phyloP scores from a whole-genome alignment of 2,329 filamentous ascomycete species.

The Colletotrichum phormii region DNA sequence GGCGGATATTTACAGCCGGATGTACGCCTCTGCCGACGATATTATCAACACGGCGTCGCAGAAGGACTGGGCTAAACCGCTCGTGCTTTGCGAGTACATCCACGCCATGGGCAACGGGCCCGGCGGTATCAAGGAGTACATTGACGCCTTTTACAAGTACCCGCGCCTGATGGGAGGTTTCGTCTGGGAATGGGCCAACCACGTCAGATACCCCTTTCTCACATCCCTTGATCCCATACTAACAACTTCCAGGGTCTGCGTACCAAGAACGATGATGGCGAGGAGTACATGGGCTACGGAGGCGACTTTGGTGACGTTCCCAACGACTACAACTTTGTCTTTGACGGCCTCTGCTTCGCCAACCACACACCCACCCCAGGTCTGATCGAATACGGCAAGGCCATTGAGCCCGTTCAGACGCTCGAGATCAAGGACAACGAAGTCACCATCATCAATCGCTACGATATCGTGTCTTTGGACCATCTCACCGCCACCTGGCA shows the following conservation, averaged over 20 bases:
- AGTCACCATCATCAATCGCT: slow-evolving; percentile 62
- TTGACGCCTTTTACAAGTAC: slow-evolving; percentile 71
- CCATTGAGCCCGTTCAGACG: slow-evolving; percentile 68
- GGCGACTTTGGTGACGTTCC: slow-evolving; percentile 72
- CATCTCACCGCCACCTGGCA: slow-evolving; percentile 59
- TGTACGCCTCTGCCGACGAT: slow-evolving; percentile 70
- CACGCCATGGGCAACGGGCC: slow-evolving; percentile 81
- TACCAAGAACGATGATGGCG: slow-evolving; percentile 54
- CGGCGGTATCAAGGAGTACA: slow-evolving; percentile 74
- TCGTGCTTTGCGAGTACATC: slow-evolving; percentile 67
- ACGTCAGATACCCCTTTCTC: slow-evolving; percentile 48
- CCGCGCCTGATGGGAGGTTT: slow-evolving; percentile 69
- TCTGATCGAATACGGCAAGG: slow-evolving; percentile 66
- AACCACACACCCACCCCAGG: slow-evolving; percentile 64
- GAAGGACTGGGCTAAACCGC: slow-evolving; percentile 62
- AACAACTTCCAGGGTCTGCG: slow-evolving; percentile 52
- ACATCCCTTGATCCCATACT: slow-evolving; percentile 8
- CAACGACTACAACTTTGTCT: slow-evolving; percentile 69
- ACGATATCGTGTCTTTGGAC: slow-evolving; percentile 65
- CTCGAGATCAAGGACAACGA: slow-evolving; percentile 54
- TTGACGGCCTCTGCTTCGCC: slow-evolving; percentile 65
- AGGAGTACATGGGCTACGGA: slow-evolving; percentile 67
- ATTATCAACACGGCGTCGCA: slow-evolving; percentile 53
- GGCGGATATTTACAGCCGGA: slow-evolving; percentile 73
- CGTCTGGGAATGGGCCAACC: slow-evolving; percentile 74